A percentile compares a stretch with the other conserved stretches of the same genome.
Evolutionary conservation across 1,284 basidiomycete genomes (phyloP).

Genomic region (Boletus albobrunnescens): DNA sequence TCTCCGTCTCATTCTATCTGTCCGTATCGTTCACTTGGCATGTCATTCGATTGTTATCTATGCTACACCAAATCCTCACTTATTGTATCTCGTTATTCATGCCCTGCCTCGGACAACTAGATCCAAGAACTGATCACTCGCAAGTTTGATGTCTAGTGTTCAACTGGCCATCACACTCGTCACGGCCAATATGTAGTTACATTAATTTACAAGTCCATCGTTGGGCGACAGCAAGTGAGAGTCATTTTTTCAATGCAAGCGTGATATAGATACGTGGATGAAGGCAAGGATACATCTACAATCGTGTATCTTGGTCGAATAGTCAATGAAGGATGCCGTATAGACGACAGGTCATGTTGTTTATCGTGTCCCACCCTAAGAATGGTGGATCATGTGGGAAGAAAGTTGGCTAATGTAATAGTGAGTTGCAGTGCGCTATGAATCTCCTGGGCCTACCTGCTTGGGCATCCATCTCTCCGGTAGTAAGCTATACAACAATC

Average conservation of each 20-base stretch:
- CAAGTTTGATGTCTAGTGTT: neutral
- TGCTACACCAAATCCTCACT: constrained; percentile 15
- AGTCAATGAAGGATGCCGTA: constrained; percentile 13
- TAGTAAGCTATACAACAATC: constrained; percentile 39
- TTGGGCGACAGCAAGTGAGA: constrained; percentile 9
- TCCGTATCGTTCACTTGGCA: constrained; percentile 12
- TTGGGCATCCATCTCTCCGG: constrained; percentile 53
- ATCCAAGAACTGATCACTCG: constrained; percentile 7
- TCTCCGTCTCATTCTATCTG: constrained; percentile 10
- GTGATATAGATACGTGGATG: constrained; percentile 33
- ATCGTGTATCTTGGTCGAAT: constrained; percentile 16
- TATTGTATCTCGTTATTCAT: constrained; percentile 31
- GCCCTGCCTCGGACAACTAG: constrained; percentile 13
- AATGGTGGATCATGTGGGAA: constrained; percentile 26
- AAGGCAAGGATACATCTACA: constrained; percentile 26
- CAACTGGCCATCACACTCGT: neutral
- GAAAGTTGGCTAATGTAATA: constrained; percentile 38
- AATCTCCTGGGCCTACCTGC: constrained; percentile 42
- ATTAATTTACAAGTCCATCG: constrained; percentile 31
- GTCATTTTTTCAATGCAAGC: constrained; percentile 26
- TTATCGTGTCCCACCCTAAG: constrained; percentile 3
- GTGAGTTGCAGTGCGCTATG: constrained; percentile 12
- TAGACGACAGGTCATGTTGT: constrained; percentile 6
- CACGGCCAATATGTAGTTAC: constrained; percentile 25
- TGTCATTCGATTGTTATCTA: constrained; percentile 8